Percentiles rank a stretch among this genome's conserved stretches.
Conservation (phyloP, 176 grass and related monocot genomes). For the Triticum urartu region DNA sequence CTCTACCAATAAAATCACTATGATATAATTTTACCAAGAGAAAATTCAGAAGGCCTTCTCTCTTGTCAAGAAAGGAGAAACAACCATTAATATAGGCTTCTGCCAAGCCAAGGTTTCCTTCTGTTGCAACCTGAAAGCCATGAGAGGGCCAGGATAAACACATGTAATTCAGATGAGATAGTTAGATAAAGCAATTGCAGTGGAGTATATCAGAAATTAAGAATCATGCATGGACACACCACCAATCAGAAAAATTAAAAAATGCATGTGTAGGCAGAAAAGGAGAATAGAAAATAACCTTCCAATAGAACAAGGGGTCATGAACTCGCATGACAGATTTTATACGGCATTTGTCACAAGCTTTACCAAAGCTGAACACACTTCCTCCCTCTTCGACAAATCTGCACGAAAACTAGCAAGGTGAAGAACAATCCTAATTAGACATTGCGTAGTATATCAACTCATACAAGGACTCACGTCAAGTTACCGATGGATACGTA, state of each 20-base stretch:
- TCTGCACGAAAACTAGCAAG: neutral
- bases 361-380: constrained; percentile 5
- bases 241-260: neutral
- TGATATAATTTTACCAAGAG: neutral
- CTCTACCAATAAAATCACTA: neutral
- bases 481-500: constrained; percentile 2
- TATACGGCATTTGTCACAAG: neutral
- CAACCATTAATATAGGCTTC: constrained; percentile 7
- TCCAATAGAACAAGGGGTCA: constrained; percentile 14
- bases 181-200: neutral
- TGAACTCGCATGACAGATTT: constrained; percentile 15
- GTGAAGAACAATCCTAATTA: neutral
- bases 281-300: neutral
- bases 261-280: neutral
- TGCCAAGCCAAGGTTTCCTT: neutral
- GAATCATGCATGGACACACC: neutral
- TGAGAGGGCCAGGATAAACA: neutral
- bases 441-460: neutral
- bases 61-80: neutral
- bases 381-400: neutral
- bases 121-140: neutral
- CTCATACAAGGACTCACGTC: constrained; percentile 1
- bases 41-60: neutral
- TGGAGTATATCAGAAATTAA: neutral
- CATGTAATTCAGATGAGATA: neutral